These are phyloP conservation scores for Phragmites australis DNA, from an alignment of 176 grass and related monocot species.

Conservation along the genomic window DNA sequence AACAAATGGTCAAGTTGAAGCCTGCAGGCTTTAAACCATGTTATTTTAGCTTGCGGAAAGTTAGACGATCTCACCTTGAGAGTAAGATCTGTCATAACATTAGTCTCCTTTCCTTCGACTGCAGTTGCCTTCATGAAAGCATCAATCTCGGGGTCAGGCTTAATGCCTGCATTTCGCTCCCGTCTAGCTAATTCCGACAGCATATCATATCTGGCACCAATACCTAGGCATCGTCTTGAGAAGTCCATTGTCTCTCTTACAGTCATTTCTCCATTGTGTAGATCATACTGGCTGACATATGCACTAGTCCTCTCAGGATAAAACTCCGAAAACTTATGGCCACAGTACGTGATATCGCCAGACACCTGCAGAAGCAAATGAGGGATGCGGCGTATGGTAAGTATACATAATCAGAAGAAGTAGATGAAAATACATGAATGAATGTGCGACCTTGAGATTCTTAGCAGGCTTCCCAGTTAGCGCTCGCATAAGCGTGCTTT, in stretches of 20 bases:
- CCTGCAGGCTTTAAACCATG: too few relatives aligned
- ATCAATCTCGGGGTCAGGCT: conserved; percentile 70
- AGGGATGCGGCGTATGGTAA: not conserved
- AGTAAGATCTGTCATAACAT: conserved; percentile 52
- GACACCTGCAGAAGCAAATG: conserved; percentile 37
- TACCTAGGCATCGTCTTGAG: conserved; percentile 62
- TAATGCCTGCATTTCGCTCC: conserved; percentile 64
- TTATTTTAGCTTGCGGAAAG: too few relatives aligned
- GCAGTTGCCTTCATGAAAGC: conserved; percentile 76
- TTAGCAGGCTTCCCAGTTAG: conserved; percentile 78
- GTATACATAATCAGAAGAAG: not conserved
- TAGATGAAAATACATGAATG: not conserved
- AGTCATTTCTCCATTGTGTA: conserved; percentile 78
- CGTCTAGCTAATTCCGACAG: conserved; percentile 50
- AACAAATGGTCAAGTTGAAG: too few relatives aligned
- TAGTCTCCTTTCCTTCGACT: conserved; percentile 52
- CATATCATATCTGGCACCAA: conserved; percentile 70
- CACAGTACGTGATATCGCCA: conserved; percentile 58
- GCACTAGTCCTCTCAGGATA: conserved; percentile 65
- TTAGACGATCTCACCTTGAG: conserved; percentile 56
- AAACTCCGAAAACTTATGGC: conserved; percentile 57
- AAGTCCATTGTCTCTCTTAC: conserved; percentile 75
- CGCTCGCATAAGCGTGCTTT: conserved; percentile 80
- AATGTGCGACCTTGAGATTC: conserved; percentile 64
- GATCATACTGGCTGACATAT: conserved; percentile 66